Conservation (phyloP, 768 basidiomycete genomes). For the Trametes cubensis region DNA sequence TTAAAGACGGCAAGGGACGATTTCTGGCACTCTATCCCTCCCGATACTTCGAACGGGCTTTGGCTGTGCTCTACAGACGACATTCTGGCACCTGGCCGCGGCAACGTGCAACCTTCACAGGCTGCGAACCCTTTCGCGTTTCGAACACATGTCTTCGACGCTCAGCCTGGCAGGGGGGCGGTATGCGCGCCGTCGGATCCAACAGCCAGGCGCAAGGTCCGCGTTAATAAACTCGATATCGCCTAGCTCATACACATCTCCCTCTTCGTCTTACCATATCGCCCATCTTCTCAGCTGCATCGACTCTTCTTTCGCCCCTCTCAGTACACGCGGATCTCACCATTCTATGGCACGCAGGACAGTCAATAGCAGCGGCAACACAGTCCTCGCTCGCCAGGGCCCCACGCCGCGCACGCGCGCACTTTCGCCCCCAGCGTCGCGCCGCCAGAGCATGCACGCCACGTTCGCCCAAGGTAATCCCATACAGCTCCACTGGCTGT, state of each 20-base stretch:
- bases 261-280: constrained; percentile 20
- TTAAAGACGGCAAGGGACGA: too few relatives aligned
- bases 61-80: background rate
- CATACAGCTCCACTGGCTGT: constrained; percentile 65
- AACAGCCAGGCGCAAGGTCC: constrained; percentile 15
- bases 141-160: constrained; percentile 18
- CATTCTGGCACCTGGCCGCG: constrained; percentile 4
- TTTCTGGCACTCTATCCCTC: too few relatives aligned
- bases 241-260: constrained; percentile 18
- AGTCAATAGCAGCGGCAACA: constrained; percentile 20
- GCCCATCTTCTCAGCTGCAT: constrained; percentile 10
- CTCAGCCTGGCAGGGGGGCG: constrained; percentile 4
- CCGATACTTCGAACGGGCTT: too few relatives aligned
- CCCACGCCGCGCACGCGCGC: constrained; percentile 27
- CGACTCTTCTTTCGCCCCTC: constrained; percentile 10
- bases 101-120: constrained; percentile 19
- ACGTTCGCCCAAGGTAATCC: constrained; percentile 25
- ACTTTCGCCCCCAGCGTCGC: constrained; percentile 33
- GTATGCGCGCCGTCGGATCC: constrained; percentile 13
- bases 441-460: constrained; percentile 34
- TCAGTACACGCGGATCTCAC: constrained; percentile 14
- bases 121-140: background rate
- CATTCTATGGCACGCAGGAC: constrained; percentile 27
- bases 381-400: constrained; percentile 19
- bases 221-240: constrained; percentile 17